A percentile compares a stretch with the other conserved stretches of the same genome.
Conservation (phyloP, 805 yeast species). For the Yamadazyma kitorensis region DNA sequence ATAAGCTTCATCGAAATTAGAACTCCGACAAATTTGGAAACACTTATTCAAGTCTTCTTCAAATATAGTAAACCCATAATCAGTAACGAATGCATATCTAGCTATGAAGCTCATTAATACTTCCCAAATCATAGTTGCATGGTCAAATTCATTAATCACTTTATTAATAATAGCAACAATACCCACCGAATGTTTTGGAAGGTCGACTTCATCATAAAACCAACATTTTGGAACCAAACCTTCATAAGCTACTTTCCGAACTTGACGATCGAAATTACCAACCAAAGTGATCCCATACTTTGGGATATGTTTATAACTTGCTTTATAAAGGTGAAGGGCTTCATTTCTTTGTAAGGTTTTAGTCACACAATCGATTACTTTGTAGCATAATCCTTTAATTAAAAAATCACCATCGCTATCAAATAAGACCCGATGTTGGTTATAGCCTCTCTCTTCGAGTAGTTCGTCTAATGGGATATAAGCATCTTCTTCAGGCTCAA, state of each 20-base stretch:
- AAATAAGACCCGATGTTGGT: neutral
- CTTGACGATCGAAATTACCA: slow-evolving; percentile 1
- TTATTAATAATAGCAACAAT: slow-evolving; percentile 1
- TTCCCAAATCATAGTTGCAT: slow-evolving; percentile 3
- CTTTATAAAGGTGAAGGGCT: neutral
- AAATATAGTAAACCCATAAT: slow-evolving; percentile 5
- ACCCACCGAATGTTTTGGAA: slow-evolving; percentile 1
- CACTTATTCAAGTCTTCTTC: slow-evolving; percentile 2
- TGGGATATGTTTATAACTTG: neutral
- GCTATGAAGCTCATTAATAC: slow-evolving; percentile 1
- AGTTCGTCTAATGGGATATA: neutral
- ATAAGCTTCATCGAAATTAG: slow-evolving; percentile 6
- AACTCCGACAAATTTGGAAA: neutral
- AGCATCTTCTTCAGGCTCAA: slow-evolving; percentile 1
- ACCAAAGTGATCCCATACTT: slow-evolving; percentile 2
- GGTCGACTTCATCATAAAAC: slow-evolving; percentile 1
- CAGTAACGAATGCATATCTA: neutral
- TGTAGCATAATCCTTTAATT: slow-evolving; percentile 1
- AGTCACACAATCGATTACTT: neutral
- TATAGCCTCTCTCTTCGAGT: neutral
- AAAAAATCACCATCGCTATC: slow-evolving; percentile 1
- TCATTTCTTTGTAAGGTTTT: neutral
- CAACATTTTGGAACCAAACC: slow-evolving; percentile 5
- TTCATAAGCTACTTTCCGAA: slow-evolving; percentile 3
- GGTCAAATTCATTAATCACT: neutral